These are phyloP conservation scores for Pharus latifolius DNA, from an alignment of 176 grass and related monocot species.

Conservation along the genomic window DNA sequence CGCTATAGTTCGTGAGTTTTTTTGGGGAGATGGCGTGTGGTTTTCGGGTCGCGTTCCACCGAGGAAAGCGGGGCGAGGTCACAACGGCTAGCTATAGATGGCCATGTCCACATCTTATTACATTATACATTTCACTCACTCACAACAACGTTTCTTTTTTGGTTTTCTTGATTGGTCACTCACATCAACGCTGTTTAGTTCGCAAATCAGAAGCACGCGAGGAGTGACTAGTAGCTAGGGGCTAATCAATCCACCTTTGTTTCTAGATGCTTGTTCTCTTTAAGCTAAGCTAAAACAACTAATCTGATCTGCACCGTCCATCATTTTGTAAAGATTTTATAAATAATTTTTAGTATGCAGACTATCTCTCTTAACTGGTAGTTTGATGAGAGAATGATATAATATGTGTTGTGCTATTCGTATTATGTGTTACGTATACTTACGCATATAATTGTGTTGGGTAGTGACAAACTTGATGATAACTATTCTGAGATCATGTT, in stretches of 20 bases:
- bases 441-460: too few species aligned
- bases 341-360: too few species aligned
- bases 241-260: not conserved
- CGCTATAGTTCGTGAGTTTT: constrained; percentile 15
- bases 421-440: too few species aligned
- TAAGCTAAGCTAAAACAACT: not conserved
- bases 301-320: too few species aligned
- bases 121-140: not conserved
- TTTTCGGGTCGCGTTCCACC: constrained; percentile 21
- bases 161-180: not conserved
- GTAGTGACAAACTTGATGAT: too few species aligned
- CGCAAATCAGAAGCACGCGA: not conserved
- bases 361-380: too few species aligned
- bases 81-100: constrained; percentile 31
- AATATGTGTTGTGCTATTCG: too few species aligned
- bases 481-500: too few species aligned
- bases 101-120: not conserved
- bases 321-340: too few species aligned
- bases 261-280: not conserved
- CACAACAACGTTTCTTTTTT: not conserved
- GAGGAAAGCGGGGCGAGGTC: constrained; percentile 25
- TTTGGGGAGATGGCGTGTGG: not conserved
- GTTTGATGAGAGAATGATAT: too few species aligned
- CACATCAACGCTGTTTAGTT: constrained; percentile 16
- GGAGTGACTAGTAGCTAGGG: not conserved